A percentile compares a stretch with the other conserved stretches of the same genome.
Evolutionary conservation across 2,329 filamentous ascomycete genomes (phyloP).

Genomic region (Neofusicoccum laricinum): DNA sequence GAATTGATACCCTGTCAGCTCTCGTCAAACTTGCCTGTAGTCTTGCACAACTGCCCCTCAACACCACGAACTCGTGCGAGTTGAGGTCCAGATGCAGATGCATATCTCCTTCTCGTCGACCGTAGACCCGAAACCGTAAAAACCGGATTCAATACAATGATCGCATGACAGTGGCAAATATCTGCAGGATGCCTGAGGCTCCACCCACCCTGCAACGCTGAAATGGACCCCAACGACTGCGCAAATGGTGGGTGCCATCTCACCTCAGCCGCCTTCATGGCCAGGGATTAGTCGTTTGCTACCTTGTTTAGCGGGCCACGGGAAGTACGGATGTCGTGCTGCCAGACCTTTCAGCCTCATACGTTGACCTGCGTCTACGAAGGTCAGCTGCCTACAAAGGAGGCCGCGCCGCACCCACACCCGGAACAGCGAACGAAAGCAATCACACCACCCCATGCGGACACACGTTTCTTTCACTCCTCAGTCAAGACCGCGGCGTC

Average conservation of each 20-base stretch:
- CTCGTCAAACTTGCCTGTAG: neutral
- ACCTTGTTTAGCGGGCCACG: neutral
- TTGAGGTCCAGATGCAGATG: too few species aligned
- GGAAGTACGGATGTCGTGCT: neutral
- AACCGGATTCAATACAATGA: neutral
- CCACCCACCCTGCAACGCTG: neutral
- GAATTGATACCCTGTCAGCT: neutral
- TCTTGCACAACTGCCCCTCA: neutral
- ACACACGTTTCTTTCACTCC: too few species aligned
- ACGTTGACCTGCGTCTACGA: too few species aligned
- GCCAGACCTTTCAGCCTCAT: neutral
- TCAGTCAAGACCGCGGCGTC: too few species aligned
- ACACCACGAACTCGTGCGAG: neutral
- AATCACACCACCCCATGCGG: neutral
- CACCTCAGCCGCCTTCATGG: neutral
- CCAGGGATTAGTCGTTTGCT: too few species aligned
- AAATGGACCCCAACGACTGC: neutral
- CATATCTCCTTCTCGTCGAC: too few species aligned
- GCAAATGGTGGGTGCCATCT: neutral
- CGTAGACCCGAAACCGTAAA: too few species aligned
- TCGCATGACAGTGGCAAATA: neutral
- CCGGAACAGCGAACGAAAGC: too few species aligned
- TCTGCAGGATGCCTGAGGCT: too few species aligned
- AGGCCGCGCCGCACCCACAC: too few species aligned
- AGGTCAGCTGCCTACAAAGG: too few species aligned